phyloP scores from a whole-genome alignment of 169 alveolate species.

The Plasmodium blacklocki region DNA sequence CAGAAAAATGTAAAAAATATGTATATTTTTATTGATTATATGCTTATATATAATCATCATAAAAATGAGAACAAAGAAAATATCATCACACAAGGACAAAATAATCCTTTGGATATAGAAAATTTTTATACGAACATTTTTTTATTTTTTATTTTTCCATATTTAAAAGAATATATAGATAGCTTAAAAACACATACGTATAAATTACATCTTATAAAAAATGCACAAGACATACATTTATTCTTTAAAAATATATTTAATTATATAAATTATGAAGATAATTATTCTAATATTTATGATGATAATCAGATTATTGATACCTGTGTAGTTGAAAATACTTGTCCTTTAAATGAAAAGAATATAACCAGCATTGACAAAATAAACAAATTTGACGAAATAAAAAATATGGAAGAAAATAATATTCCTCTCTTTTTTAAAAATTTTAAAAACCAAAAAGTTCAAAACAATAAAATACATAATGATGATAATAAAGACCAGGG shows the following conservation, averaged over 20 bases:
- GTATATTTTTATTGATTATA: slow-evolving; percentile 1
- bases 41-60: background rate
- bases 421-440: too few relatives aligned
- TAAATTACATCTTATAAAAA: slow-evolving; percentile 12
- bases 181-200: background rate
- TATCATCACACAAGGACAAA: background rate
- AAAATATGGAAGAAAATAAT: too few relatives aligned
- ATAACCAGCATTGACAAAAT: background rate
- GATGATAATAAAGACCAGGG: too few relatives aligned
- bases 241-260: background rate
- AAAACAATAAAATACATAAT: too few relatives aligned
- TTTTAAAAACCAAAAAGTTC: too few relatives aligned
- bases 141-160: slow-evolving; percentile 12
- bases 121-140: slow-evolving; percentile 2
- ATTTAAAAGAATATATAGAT: slow-evolving; percentile 7
- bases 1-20: slow-evolving; percentile 8
- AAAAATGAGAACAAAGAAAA: background rate
- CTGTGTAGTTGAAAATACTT: background rate
- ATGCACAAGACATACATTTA: background rate
- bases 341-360: background rate
- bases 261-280: background rate
- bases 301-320: too few relatives aligned
- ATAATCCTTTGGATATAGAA: too few relatives aligned
- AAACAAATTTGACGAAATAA: too few relatives aligned
- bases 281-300: too few relatives aligned